These are phyloP conservation scores for Tolypocladium paradoxum DNA, from an alignment of 2,329 filamentous ascomycete genomes.

Conservation along the genomic window DNA sequence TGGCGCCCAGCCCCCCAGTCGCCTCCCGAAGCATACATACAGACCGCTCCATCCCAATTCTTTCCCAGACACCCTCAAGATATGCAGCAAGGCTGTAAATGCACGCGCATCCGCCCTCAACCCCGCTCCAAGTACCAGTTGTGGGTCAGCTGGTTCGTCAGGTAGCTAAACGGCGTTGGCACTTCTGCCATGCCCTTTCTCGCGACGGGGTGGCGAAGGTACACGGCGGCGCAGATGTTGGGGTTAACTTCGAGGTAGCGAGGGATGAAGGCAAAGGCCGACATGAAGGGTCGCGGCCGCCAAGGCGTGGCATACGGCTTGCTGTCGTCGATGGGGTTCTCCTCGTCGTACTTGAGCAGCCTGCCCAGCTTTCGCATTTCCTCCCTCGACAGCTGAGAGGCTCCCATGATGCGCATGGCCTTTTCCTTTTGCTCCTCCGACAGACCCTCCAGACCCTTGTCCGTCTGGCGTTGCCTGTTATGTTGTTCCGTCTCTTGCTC, in stretches of 20 bases:
- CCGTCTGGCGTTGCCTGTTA: constrained; percentile 20
- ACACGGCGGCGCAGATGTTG: constrained; percentile 90
- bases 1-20: background rate
- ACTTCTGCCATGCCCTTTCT: constrained; percentile 71
- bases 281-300: constrained; percentile 78
- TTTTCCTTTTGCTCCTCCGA: constrained; percentile 20
- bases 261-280: constrained; percentile 88
- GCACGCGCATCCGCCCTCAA: constrained; percentile 29
- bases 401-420: constrained; percentile 21
- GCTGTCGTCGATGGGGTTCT: constrained; percentile 63
- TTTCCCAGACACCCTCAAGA: background rate
- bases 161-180: constrained; percentile 66
- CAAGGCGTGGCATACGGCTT: constrained; percentile 92
- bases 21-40: background rate
- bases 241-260: constrained; percentile 96
- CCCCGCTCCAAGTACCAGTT: constrained; percentile 87
- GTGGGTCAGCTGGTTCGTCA: constrained; percentile 71
- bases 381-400: constrained; percentile 26
- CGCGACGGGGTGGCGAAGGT: constrained; percentile 86
- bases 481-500: constrained; percentile 10
- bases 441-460: constrained; percentile 23
- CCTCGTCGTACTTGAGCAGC: constrained; percentile 51
- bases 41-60: background rate
- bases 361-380: constrained; percentile 43
- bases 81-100: background rate